Conservation (phyloP, 306 rosid genomes). For the Casuarina cunninghamiana region DNA sequence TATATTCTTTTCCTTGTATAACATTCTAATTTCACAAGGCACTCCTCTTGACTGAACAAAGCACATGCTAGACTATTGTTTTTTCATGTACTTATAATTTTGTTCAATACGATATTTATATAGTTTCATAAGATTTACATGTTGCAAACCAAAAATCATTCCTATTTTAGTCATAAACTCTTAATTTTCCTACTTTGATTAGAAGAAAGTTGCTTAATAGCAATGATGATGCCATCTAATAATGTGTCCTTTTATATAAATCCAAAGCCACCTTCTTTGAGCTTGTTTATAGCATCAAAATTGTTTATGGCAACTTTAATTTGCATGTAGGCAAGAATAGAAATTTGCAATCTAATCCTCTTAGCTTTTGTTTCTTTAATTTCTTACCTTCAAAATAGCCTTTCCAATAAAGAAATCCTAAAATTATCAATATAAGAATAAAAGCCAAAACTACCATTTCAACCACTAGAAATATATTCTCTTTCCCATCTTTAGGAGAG, state of each 20-base stretch:
- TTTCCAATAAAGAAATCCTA: constrained; percentile 28
- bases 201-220: constrained; percentile 28
- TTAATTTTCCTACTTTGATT: constrained; percentile 30
- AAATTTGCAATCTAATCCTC: constrained; percentile 24
- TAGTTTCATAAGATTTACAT: constrained; percentile 24
- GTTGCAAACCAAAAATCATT: constrained; percentile 30
- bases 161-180: constrained; percentile 30
- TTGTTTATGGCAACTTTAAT: constrained; percentile 54
- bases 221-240: constrained; percentile 23
- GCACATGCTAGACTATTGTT: constrained; percentile 28
- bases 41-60: constrained; percentile 25
- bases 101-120: constrained; percentile 27
- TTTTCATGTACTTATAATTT: constrained; percentile 13
- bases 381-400: neutral
- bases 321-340: constrained; percentile 22
- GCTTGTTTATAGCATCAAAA: constrained; percentile 48
- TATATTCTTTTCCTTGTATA: constrained; percentile 59
- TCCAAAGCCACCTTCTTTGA: constrained; percentile 88
- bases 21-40: constrained; percentile 50
- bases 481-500: constrained; percentile 4
- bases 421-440: constrained; percentile 6
- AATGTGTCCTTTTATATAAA: constrained; percentile 52
- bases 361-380: constrained; percentile 28
- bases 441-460: neutral
- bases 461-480: constrained; percentile 2